These are phyloP conservation scores for Lichtheimia ramosa DNA, from an alignment of 371 early-diverging fungal genomes.

Conservation along the genomic window DNA sequence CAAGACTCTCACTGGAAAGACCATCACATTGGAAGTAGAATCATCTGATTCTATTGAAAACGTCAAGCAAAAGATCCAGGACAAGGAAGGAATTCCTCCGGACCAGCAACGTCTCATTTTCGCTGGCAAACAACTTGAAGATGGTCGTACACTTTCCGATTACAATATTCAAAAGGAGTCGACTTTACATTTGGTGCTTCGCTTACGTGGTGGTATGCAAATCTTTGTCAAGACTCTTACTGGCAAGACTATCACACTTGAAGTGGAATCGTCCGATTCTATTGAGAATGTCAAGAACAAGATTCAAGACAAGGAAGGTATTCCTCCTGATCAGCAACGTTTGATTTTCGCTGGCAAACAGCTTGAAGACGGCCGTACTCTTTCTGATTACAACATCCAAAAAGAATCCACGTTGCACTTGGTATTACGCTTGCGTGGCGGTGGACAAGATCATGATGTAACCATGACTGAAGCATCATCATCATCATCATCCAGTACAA, in stretches of 20 bases:
- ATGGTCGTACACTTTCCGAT: slow-evolving; percentile 68
- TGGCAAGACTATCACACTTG: slow-evolving; percentile 87
- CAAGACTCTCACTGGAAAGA: slow-evolving; percentile 94
- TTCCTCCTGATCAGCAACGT: slow-evolving; percentile 99
- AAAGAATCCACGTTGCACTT: slow-evolving; percentile 96
- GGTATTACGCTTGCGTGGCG: slow-evolving; percentile 93
- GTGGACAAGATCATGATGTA: slow-evolving; percentile 11
- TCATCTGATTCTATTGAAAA: slow-evolving; percentile 86
- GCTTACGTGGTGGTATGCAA: slow-evolving; percentile 79
- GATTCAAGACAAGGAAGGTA: slow-evolving; percentile 97
- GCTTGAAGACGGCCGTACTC: slow-evolving; percentile 93
- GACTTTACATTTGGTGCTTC: slow-evolving; percentile 89
- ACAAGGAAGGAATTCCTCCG: slow-evolving; percentile 95
- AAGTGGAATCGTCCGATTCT: slow-evolving; percentile 80
- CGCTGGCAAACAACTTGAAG: slow-evolving; percentile 94
- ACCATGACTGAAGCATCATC: background rate
- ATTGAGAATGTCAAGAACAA: slow-evolving; percentile 93
- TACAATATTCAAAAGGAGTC: slow-evolving; percentile 78
- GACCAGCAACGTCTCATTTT: slow-evolving; percentile 96
- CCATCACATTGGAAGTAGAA: slow-evolving; percentile 94
- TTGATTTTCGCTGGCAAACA: slow-evolving; percentile 99
- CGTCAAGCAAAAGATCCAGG: slow-evolving; percentile 93
- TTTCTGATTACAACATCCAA: slow-evolving; percentile 82
- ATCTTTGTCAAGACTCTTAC: slow-evolving; percentile 79
- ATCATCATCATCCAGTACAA: background rate